Base-by-base conservation (phyloP, 352 stramenopile genomes). In the Globisporangium mamillatum region DNA sequence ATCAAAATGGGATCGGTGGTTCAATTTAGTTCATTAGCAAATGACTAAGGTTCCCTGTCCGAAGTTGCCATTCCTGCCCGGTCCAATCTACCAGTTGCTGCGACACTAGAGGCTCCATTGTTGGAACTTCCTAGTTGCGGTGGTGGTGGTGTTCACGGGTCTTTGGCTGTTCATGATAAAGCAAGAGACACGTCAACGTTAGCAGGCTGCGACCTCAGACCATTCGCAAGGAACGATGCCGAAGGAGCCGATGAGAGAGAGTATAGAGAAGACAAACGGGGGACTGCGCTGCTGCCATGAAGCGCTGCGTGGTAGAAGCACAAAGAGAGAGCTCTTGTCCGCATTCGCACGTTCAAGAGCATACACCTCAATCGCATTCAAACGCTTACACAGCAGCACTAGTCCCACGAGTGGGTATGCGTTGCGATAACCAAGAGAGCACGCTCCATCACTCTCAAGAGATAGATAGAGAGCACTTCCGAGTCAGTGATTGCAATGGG, bases 81-180 rank as follows among this genome's bases (percentile, higher is more conserved):
- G 36, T 66, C 58, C 68, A 64, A 73, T 41, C 63, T 64, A 44
- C 25, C 65, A 69, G 64, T 59, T 29, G 12, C 67, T 44, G n/a
- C 29, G 20, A 41, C 56, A 50, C n/a, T 34, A 69, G 53, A 72
- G 61, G 34, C 24, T 52, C 64, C 41, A n/a, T 67, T 36, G 32
- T 48, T 70, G 67, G 50, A 58, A 63, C 60, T 55, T 64, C 70
- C 82, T 90, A 93, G 85, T 89, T 91, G 75, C 85, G 85, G 75
- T 93, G 85, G 85, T 93, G 81, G 78, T 87, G 76, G 75, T 85
- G 69, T 64, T 91, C 85, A 70, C 85, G 85, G 32, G 78, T 68
- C 84, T 92, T 92, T 67, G 75, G 74, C 84, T 92, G 70, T 20
- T 82, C 38, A 71, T 24, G 58, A 68, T 7, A 52, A 8, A 38